phyloP scores from a whole-genome alignment of 495 filamentous ascomycete genomes.

The Penicillium samsonianum region DNA sequence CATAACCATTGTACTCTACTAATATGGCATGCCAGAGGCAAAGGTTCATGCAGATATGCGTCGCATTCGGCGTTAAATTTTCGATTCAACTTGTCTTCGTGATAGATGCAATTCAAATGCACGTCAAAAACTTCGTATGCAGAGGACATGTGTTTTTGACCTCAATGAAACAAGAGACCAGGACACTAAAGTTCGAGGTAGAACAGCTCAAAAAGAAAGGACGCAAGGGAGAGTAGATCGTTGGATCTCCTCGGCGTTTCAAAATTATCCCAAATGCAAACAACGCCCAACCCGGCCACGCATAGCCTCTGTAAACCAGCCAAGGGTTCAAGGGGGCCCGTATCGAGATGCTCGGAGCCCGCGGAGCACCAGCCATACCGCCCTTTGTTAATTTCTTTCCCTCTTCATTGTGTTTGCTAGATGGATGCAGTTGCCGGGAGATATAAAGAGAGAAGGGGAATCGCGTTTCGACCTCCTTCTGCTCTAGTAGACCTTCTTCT shows the following conservation, averaged over 20 bases:
- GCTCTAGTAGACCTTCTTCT: slow-evolving; percentile 98
- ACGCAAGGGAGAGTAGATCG: slow-evolving; percentile 6
- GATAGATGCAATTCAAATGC: slow-evolving; percentile 21
- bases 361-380: neutral
- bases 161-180: slow-evolving; percentile 5
- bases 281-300: slow-evolving; percentile 5
- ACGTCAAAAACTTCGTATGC: slow-evolving; percentile 23
- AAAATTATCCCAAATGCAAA: slow-evolving; percentile 16
- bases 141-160: slow-evolving; percentile 16
- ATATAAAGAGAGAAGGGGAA: slow-evolving; percentile 20
- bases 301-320: neutral
- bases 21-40: neutral
- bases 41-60: neutral
- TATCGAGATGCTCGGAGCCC: slow-evolving; percentile 6
- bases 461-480: slow-evolving; percentile 7
- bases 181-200: slow-evolving; percentile 9
- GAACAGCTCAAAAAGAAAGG: slow-evolving; percentile 10
- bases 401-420: slow-evolving; percentile 11
- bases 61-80: slow-evolving; percentile 6
- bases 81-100: slow-evolving; percentile 29
- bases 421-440: slow-evolving; percentile 8
- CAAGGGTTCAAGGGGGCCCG: neutral
- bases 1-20: neutral
- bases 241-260: slow-evolving; percentile 1
- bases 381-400: neutral